Conservation (phyloP, 768 basidiomycete species). For the Trametes cubensis region DNA sequence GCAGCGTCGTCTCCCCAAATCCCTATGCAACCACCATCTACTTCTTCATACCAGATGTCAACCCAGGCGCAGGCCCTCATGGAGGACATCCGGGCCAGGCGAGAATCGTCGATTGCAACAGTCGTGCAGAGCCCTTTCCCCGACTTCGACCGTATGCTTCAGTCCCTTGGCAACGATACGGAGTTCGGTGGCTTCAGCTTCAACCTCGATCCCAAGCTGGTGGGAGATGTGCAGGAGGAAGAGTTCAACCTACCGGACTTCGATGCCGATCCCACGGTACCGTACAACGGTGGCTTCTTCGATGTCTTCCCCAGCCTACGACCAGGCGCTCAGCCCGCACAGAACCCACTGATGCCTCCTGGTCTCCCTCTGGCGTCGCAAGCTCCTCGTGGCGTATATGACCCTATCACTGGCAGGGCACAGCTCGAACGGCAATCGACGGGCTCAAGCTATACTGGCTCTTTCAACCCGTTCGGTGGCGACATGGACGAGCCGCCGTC, state of each 20-base stretch:
- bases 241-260: constrained; percentile 50
- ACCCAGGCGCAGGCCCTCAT: constrained; percentile 81
- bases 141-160: constrained; percentile 83
- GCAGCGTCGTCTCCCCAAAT: constrained; percentile 51
- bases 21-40: constrained; percentile 48
- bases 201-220: constrained; percentile 80
- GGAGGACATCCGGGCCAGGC: constrained; percentile 78
- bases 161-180: constrained; percentile 65
- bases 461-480: constrained; percentile 77
- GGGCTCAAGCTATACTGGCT: constrained; percentile 63
- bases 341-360: constrained; percentile 47
- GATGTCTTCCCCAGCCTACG: constrained; percentile 72
- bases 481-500: constrained; percentile 55
- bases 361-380: constrained; percentile 54
- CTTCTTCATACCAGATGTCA: constrained; percentile 83
- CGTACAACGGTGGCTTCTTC: constrained; percentile 66
- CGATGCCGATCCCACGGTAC: constrained; percentile 49
- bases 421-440: constrained; percentile 50
- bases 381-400: constrained; percentile 56
- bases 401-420: constrained; percentile 47
- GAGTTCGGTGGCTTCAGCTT: constrained; percentile 79
- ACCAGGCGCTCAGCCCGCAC: constrained; percentile 15
- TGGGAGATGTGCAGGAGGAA: constrained; percentile 45
- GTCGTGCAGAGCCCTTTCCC: constrained; percentile 71
- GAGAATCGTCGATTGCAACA: constrained; percentile 55